Base-by-base conservation (phyloP, 768 basidiomycete species). In the Ramaria rubella region DNA sequence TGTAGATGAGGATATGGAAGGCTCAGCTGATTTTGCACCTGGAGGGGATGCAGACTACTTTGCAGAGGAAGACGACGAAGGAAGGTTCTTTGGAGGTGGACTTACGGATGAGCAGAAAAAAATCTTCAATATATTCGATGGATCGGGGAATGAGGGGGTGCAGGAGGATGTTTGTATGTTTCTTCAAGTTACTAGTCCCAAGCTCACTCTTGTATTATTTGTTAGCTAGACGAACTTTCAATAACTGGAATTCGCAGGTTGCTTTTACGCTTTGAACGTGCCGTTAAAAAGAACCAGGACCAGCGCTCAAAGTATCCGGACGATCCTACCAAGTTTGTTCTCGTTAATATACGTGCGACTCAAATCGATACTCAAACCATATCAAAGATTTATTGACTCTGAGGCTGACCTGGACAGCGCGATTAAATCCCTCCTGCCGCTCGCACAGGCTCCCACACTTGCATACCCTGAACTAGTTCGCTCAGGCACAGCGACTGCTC, bases 241-340 rank as follows among this genome's bases (percentile, higher is more conserved):
- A 72, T 89, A 4, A 81, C 84, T 11, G 76, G 79, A 36, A 79
- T 96, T 26, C 81, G 90, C 55, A 80, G 86, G 65, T 74, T 86
- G 55, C 74, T 98, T 26, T 73, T 89, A 38, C 78, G 81, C 36
- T 87, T 99, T 63, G 94, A 98, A 70, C 81, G 92, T 40, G 84
- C 90, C 1, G 86, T 88, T 21, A 86, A 90, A 69, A 97, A 94
- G 73, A 99, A 99, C 69, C 90, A 94, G 65, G 93, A 94, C 68
- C 87, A 95, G 66, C 79, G 96, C 29, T 94, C 93, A n/a, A 96
- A 96, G 69, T 90, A 90, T 68, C 88, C 91, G 0, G 80, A 90
- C 58, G 91, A 97, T 62, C 94, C 94, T 2, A 80, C 92, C 43
- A 96, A 88, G 94, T 94, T 61, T 58, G 77, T 68, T 49, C 24